A percentile compares a stretch with the other conserved stretches of the same genome.
Evolutionary conservation across 1,139 yeast genomes (phyloP).

Genomic region (Candida smagusa): DNA sequence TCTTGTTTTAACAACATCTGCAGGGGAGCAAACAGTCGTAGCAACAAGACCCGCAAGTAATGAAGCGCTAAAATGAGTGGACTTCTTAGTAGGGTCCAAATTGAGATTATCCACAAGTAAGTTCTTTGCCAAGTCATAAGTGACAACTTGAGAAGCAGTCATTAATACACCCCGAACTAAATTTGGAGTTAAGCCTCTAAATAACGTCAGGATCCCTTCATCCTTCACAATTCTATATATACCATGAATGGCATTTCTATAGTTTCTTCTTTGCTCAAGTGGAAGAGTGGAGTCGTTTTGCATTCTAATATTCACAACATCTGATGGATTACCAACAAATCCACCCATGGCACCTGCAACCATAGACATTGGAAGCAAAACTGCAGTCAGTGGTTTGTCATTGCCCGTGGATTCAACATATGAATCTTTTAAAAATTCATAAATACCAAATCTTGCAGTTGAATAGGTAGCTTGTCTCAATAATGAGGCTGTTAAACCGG

Average conservation of each 20-base stretch:
- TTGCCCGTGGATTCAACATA: constrained; percentile 33
- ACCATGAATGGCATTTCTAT: constrained; percentile 78
- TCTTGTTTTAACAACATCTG: constrained; percentile 85
- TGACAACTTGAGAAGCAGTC: constrained; percentile 91
- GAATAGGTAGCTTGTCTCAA: constrained; percentile 88
- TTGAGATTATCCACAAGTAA: constrained; percentile 49
- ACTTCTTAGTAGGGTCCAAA: constrained; percentile 58
- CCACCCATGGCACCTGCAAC: constrained; percentile 83
- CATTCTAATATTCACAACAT: constrained; percentile 86
- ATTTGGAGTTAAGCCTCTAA: constrained; percentile 77
- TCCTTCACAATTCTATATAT: constrained; percentile 54
- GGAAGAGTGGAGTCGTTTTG: constrained; percentile 81
- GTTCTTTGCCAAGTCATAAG: constrained; percentile 74
- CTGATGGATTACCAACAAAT: constrained; percentile 82
- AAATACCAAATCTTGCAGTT: constrained; percentile 79
- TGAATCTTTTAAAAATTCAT: constrained; percentile 68
- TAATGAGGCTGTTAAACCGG: constrained; percentile 79
- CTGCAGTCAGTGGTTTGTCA: constrained; percentile 36
- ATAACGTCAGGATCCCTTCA: constrained; percentile 61
- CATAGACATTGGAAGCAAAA: constrained; percentile 76
- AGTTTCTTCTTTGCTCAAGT: constrained; percentile 62
- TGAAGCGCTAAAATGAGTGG: constrained; percentile 77
- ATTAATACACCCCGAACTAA: constrained; percentile 76
- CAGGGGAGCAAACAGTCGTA: constrained; percentile 88
- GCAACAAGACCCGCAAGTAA: constrained; percentile 82